Conservation (phyloP, 2,329 filamentous ascomycete genomes). For the Gaeumannomyces sp. region DNA sequence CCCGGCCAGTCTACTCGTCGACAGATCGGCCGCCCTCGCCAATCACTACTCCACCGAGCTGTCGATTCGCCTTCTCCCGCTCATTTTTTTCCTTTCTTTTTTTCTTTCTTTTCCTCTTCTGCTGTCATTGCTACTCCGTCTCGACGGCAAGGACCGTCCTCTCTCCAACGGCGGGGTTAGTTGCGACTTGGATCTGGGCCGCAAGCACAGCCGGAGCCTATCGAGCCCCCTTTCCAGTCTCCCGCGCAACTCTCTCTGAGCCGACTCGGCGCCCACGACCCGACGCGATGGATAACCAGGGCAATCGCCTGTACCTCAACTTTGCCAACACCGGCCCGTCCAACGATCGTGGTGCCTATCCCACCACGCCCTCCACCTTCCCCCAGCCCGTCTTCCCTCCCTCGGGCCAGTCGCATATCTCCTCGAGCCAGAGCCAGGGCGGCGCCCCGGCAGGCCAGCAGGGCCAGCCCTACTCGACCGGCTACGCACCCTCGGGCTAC, state of each 20-base stretch:
- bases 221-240: neutral
- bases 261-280: conserved; percentile 6
- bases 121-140: no score
- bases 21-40: neutral
- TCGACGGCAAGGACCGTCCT: neutral
- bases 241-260: neutral
- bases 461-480: conserved; percentile 38
- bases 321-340: conserved; percentile 44
- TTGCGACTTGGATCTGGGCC: neutral
- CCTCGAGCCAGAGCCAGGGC: conserved; percentile 26
- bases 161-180: neutral
- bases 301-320: conserved; percentile 61
- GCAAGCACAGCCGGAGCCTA: neutral
- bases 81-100: neutral
- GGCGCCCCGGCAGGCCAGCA: conserved; percentile 36
- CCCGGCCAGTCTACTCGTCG: neutral
- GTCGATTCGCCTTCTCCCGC: neutral
- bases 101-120: neutral
- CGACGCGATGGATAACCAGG: conserved; percentile 46
- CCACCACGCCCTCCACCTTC: conserved; percentile 91
- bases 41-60: neutral
- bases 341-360: conserved; percentile 65
- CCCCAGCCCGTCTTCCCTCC: conserved; percentile 74
- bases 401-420: conserved; percentile 30
- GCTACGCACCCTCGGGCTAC: conserved; percentile 45